Evolutionary conservation across 257 asterid genomes (phyloP).

Genomic region (Handroanthus guayacan): DNA sequence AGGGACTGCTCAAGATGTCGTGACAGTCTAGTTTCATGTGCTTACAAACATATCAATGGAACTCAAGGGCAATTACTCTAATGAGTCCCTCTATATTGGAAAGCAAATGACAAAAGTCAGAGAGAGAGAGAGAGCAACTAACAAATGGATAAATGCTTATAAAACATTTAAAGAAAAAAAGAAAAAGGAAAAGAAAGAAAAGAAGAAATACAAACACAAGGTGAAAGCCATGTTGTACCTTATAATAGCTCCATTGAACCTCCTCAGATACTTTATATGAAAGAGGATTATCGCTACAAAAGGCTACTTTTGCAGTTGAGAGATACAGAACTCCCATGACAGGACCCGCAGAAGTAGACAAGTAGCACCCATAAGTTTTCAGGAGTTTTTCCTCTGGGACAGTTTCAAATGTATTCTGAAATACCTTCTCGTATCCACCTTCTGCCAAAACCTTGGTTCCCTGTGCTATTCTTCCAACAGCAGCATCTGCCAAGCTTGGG

Average conservation of each 20-base stretch:
- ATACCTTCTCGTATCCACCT: conserved; percentile 95
- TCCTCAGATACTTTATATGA: conserved; percentile 73
- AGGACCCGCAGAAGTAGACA: conserved; percentile 96
- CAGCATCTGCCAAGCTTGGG: conserved; percentile 93
- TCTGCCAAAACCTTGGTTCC: conserved; percentile 87
- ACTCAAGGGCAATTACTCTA: not conserved
- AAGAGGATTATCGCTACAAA: conserved; percentile 89
- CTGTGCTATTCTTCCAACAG: conserved; percentile 89
- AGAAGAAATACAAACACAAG: not conserved
- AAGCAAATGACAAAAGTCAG: conserved; percentile 5
- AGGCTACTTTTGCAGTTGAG: conserved; percentile 87
- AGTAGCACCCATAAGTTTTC: conserved; percentile 81
- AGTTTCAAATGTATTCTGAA: conserved; percentile 81
- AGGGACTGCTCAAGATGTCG: not conserved
- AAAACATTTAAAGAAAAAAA: conserved; percentile 10
- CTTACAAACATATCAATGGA: conserved; percentile 21
- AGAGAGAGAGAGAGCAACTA: not conserved
- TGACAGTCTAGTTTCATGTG: conserved; percentile 17
- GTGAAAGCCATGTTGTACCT: conserved; percentile 53
- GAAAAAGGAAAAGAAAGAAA: not conserved
- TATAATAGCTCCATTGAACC: conserved; percentile 83
- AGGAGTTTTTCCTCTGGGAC: conserved; percentile 76
- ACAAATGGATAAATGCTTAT: not conserved
- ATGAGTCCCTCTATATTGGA: not conserved
- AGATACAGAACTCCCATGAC: conserved; percentile 80